These are phyloP conservation scores for Boeremia lycopersici DNA, from an alignment of 2,329 filamentous ascomycete genomes.

Conservation along the genomic window DNA sequence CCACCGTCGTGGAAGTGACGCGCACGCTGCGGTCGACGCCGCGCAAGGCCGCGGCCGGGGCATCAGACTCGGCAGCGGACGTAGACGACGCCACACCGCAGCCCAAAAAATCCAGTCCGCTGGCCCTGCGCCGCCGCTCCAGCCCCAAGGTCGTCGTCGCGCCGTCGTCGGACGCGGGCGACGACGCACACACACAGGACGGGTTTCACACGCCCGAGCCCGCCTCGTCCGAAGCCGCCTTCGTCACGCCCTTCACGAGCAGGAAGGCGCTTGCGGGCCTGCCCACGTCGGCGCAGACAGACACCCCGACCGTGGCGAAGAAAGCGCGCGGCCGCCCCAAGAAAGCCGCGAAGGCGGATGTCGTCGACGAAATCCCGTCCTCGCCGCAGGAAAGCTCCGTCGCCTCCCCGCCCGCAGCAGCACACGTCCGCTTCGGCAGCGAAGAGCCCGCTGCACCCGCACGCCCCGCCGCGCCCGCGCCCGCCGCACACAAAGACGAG, in stretches of 20 bases:
- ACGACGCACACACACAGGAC: conserved; percentile 23
- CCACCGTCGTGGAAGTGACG: conserved; percentile 22
- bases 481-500: conserved; percentile 1
- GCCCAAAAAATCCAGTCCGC: conserved; percentile 14
- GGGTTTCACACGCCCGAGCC: conserved; percentile 33
- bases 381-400: conserved; percentile 35
- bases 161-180: conserved; percentile 17
- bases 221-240: conserved; percentile 23
- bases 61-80: conserved; percentile 19
- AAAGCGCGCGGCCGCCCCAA: conserved; percentile 24
- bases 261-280: conserved; percentile 28
- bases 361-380: conserved; percentile 33
- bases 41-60: conserved; percentile 12
- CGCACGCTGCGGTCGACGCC: conserved; percentile 18
- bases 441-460: conserved; percentile 37
- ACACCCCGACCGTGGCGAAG: conserved; percentile 23
- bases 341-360: conserved; percentile 18
- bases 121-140: conserved; percentile 29
- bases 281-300: conserved; percentile 29
- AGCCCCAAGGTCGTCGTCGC: conserved; percentile 34
- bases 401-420: conserved; percentile 18
- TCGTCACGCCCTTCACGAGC: conserved; percentile 33
- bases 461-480: background rate
- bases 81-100: conserved; percentile 18
- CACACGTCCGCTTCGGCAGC: conserved; percentile 44